Base-by-base conservation (phyloP, 2,329 filamentous ascomycete genomes). In the Xylaria sp. region DNA sequence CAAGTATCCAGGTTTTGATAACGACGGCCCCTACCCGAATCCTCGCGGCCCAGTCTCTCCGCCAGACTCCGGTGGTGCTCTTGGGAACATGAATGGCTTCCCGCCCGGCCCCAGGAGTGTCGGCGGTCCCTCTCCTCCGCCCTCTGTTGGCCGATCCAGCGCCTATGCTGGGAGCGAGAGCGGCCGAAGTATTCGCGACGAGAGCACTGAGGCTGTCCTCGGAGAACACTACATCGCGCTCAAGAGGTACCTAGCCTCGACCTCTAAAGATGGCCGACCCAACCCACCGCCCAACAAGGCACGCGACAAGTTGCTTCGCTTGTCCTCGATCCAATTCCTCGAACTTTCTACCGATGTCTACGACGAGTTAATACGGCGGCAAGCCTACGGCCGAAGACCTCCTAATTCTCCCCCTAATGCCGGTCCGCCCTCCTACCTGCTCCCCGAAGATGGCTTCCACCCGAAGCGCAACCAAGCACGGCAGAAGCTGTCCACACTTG, bases 391-490 rank as follows among this genome's bases (percentile, higher is more conserved):
- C 49, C 76, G 84, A 57, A 76, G 76, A 50, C 77, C 79, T 16
- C 76, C 81, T 19, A 82, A 79, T 62, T 77, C 78, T 20, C 74
- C 75, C 18, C 78, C 78, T 44, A 78, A 76, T 58, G 72, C 69
- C 43, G 75, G 74, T 2, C 80, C 82, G n/a, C 90, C 91, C 1
- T 76, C 84, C 11, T 95, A 86, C 69, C 82, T 99, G 5, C 77
- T 90, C 20, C 91, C 94, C n/a, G 91, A 93, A 71, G 83, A 88
- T 61, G 88, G 86, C 60, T 97, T 97, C 74, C 94, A 99, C 72
- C 92, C 92, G 2, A 99, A 97, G 75, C 88, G 94, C 59, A 99
- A 99, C 70, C 92, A 97, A 72, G 94, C 94, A n/a, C 85, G 94
- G 39, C 92, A 97, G 73, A 95, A 96, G 72, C 83, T 99, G 18